Percentiles rank a stretch among this genome's conserved stretches.
Conservation (phyloP, 2,329 filamentous ascomycete genomes). For the Colletotrichum zoysiae region DNA sequence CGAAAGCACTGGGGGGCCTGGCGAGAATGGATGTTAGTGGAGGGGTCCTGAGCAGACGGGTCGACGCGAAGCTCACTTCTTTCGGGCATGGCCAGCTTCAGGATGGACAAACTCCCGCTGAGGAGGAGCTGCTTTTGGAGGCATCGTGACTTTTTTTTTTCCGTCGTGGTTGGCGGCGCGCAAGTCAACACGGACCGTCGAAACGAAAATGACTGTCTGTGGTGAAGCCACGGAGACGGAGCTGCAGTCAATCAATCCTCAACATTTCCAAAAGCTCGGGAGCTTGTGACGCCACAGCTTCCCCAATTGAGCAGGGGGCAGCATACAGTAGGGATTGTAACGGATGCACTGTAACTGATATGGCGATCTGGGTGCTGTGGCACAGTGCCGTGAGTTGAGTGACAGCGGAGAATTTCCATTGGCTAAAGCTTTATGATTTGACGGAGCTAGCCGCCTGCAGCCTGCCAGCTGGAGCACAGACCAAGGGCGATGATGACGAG, state of each 20-base stretch:
- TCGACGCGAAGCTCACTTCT: slow-evolving; percentile 56
- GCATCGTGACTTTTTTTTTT: slow-evolving; percentile 51
- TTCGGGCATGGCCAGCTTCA: slow-evolving; percentile 63
- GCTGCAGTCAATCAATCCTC: slow-evolving; percentile 25
- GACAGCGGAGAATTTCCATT: slow-evolving; percentile 18
- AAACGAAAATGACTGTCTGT: slow-evolving; percentile 11
- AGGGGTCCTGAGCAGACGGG: slow-evolving; percentile 15
- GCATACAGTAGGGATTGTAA: not conserved
- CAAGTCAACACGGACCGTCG: slow-evolving; percentile 28
- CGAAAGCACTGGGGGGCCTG: slow-evolving; percentile 67
- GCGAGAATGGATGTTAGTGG: slow-evolving; percentile 34
- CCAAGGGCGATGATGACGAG: slow-evolving; percentile 36
- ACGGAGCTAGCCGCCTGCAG: slow-evolving; percentile 18
- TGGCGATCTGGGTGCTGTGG: accelerated
- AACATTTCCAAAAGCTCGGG: slow-evolving; percentile 40
- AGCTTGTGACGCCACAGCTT: slow-evolving; percentile 42
- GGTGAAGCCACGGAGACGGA: slow-evolving; percentile 36
- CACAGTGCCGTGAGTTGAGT: not conserved
- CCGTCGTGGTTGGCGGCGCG: slow-evolving; percentile 30
- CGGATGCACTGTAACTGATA: not conserved
- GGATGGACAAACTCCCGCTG: slow-evolving; percentile 61
- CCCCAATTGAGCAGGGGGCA: slow-evolving; percentile 36
- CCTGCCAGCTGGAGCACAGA: slow-evolving; percentile 37
- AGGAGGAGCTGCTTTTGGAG: slow-evolving; percentile 50
- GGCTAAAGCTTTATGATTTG: slow-evolving; percentile 23